Evolutionary conservation across 2,329 filamentous ascomycete genomes (phyloP), one percentile per base, ranked within the genome.

Genomic region (Apiospora pterosperma): DNA sequence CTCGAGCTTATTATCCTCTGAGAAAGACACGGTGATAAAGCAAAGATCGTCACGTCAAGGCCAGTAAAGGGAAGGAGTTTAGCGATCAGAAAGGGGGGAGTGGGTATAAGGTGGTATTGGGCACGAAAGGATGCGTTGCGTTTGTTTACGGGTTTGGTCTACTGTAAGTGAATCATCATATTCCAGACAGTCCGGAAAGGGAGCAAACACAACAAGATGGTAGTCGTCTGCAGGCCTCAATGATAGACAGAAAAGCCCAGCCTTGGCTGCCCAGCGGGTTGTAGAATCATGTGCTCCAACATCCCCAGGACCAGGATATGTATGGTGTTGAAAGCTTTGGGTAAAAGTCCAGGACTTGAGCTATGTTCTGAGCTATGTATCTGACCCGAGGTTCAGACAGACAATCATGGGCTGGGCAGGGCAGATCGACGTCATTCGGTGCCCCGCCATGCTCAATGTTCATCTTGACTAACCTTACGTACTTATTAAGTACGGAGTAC

Each of bases 1-100:
- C 66, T 69, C 16, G 48, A 52, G 48, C 25, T 55, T 55, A 55
- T 55, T 34, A 34, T 55, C 48, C 34, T 10, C 28, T 55, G 48
- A 28, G 28, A 34, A 28, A 34, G 16, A 12, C 6, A 55, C 28
- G 34, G 28, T 55, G 48, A 55, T 55, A n/a, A 41, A 41, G 41
- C 36, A 6, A 21, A 55, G 16, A 28, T 55, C 28, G 28, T 31
- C 28, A 31, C 25, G 19, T 52, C 14, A 7, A 52, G 31, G 44
- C 14, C 44, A 31, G 44, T 52, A 4, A 19, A 31, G 8, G 25
- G 25, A n/a, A 31, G 25, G 14, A 52, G 44, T 31, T 52, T 14
- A 52, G 25, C 25, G 31, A 31, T 52, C 25, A 8, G 44, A 52
- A 4, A n/a, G n/a, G 44, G 44, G 44, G 25, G 14, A 52, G 44